Evolutionary conservation across 31 red algal species (phyloP).

Genomic region (Endocladia muricata): DNA sequence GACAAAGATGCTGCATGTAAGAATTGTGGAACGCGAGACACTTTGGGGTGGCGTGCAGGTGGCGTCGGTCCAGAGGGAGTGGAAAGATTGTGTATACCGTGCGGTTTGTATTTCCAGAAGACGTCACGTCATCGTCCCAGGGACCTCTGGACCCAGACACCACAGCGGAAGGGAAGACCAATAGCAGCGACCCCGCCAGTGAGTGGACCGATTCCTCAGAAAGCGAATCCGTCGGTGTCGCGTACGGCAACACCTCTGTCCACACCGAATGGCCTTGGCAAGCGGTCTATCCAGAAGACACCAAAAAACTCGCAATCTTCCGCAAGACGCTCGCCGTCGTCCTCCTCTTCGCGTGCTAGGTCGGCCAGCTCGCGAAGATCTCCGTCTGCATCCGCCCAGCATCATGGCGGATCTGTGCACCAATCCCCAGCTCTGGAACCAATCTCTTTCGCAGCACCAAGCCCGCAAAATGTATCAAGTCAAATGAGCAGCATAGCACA

Average conservation of each 20-base stretch:
- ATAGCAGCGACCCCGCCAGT: neutral
- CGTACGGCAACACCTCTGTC: neutral
- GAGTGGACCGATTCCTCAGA: neutral
- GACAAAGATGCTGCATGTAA: neutral
- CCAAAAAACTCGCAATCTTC: neutral
- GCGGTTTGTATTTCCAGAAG: constrained; percentile 6
- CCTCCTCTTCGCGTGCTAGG: neutral
- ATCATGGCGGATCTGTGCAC: neutral
- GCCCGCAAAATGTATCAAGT: neutral
- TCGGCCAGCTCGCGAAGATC: neutral
- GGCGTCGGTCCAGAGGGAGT: neutral
- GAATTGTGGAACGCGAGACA: neutral
- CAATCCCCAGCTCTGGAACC: neutral
- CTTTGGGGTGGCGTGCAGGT: neutral
- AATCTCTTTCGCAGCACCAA: neutral
- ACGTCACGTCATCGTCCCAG: neutral
- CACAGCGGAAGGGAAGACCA: neutral
- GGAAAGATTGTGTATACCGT: neutral
- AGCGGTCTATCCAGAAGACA: constrained; percentile 3
- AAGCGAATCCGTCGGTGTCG: too few species aligned
- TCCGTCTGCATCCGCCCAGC: neutral
- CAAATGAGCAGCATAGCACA: neutral
- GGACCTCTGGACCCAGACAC: neutral
- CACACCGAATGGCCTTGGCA: neutral
- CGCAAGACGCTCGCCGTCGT: neutral